Evolutionary conservation across 192 early-diverging fungal species (phyloP), one percentile per base, ranked within the genome.

Genomic region (Backusella tarrabulga): DNA sequence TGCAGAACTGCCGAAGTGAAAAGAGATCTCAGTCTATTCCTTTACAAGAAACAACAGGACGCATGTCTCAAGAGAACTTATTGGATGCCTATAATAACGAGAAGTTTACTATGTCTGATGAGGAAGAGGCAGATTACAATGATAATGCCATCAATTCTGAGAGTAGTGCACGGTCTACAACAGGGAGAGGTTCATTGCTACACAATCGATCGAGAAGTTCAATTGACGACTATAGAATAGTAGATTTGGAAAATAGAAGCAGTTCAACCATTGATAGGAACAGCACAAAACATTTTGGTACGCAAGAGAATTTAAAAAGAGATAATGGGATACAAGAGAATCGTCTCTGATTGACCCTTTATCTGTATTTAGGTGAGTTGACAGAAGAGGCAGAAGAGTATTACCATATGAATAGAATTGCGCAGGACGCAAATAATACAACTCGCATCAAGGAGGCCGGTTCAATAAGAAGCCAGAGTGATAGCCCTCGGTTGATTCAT

Each of bases 1-100:
- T 95, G 63, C 86, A 87, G 23, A 80, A 84, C 6, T 83, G 82
- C 3, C 83, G 81, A 67, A 72, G 74, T 67, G 69, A 72, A 32
- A 36, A 70, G 21, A 40, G 11, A 4, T 23, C 34, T 0, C n/a
- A 29, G 11, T 63, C 56, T 14, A 63, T 63, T 63, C 56, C 56
- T 9, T 63, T 63, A 63, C 56, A 70, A 40, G 34, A 41, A 3
- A 44, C 21, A 29, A 44, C 41, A 6, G 6, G 29, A 32, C 44
- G 52, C n/a, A 34, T 71, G 19, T 56, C 23, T 71, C 44, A 76
- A 71, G 76, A 70, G 32, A 77, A 68, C 1, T 38, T 77, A 40
- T 71, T 77, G 40, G 34, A 35, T 9, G 70, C 32, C 3, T 71
- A 60, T 60, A 21, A 77, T 29, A 56, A 77, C n/a, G 76, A 77